Conservation (phyloP, 139 green algal species). For the Zygnema cylindricum region DNA sequence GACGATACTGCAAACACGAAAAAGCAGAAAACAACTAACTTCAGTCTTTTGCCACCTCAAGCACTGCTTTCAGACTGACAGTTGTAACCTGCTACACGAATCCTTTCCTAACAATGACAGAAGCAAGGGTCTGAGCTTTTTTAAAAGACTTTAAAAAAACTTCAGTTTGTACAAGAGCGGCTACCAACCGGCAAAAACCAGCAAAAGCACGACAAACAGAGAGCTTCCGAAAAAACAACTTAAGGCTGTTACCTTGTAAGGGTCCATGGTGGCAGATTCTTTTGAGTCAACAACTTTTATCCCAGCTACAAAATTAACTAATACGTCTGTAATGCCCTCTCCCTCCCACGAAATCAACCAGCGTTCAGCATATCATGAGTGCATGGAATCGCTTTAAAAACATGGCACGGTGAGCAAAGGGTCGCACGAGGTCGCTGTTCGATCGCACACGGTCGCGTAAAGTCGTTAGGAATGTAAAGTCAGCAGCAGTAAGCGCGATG, state of each 20-base stretch:
- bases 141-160: conserved; percentile 13
- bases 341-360: not conserved
- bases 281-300: not conserved
- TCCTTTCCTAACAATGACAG: not conserved
- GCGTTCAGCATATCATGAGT: too few relatives aligned
- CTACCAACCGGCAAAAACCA: not conserved
- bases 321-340: not conserved
- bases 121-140: not conserved
- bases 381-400: not conserved
- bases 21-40: not conserved
- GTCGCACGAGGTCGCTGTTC: not conserved
- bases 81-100: not conserved
- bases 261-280: conserved; percentile 40
- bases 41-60: too few relatives aligned
- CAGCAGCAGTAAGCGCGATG: too few relatives aligned
- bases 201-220: not conserved
- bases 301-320: not conserved
- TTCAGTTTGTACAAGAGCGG: not conserved
- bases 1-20: conserved; percentile 40
- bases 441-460: not conserved
- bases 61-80: not conserved
- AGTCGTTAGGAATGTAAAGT: too few relatives aligned
- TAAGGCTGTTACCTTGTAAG: conserved; percentile 35
- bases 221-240: not conserved
- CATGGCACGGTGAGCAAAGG: not conserved